Conservation (phyloP, 495 filamentous ascomycete species). For the Umbilicaria muhlenbergii region DNA sequence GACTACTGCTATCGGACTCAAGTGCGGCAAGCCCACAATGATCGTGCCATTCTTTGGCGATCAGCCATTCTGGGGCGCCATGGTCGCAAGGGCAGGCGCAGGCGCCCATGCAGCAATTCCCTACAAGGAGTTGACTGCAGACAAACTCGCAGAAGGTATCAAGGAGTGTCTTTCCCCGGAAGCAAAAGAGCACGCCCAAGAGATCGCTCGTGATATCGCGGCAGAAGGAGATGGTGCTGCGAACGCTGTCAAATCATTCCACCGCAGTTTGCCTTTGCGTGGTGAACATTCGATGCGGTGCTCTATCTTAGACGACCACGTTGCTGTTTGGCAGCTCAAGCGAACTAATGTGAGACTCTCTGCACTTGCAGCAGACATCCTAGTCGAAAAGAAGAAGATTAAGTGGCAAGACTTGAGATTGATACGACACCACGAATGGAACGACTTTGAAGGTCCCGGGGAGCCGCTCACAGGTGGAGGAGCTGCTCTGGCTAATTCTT, state of each 20-base stretch:
- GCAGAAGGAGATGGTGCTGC: conserved; percentile 57
- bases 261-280: conserved; percentile 39
- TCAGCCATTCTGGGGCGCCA: conserved; percentile 41
- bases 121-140: conserved; percentile 48
- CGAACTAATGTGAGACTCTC: conserved; percentile 35
- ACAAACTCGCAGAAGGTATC: conserved; percentile 55
- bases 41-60: conserved; percentile 57
- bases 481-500: conserved; percentile 35
- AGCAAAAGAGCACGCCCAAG: conserved; percentile 35
- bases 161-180: conserved; percentile 44
- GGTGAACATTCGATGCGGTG: conserved; percentile 52
- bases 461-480: conserved; percentile 54
- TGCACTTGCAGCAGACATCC: conserved; percentile 48
- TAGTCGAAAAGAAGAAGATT: conserved; percentile 41
- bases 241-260: conserved; percentile 58
- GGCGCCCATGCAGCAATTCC: conserved; percentile 53
- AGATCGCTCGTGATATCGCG: conserved; percentile 45
- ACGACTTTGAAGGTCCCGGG: conserved; percentile 63
- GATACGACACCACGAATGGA: conserved; percentile 56
- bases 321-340: conserved; percentile 54
- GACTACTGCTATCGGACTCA: conserved; percentile 49
- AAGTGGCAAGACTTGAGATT: conserved; percentile 50
- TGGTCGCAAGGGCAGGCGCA: conserved; percentile 44
- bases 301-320: conserved; percentile 42
- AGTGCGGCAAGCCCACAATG: conserved; percentile 48